Conservation (phyloP, 2,329 filamentous ascomycete species). For the Alternaria burnsii region DNA sequence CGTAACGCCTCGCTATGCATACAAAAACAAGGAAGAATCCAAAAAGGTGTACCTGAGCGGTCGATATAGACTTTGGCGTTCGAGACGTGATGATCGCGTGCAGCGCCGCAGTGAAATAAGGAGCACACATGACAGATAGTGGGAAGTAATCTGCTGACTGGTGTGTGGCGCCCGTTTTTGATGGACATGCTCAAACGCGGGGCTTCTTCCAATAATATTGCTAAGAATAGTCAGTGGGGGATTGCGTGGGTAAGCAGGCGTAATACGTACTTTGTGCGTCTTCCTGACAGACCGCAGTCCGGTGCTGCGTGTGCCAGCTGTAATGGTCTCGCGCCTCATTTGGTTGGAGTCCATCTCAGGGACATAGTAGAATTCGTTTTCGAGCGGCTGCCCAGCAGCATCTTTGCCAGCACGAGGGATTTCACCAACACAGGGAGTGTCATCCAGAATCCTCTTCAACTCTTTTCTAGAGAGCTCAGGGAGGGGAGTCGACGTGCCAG, state of each 20-base stretch:
- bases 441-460: conserved; percentile 76
- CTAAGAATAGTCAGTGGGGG: conserved; percentile 50
- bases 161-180: neutral
- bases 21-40: conserved; percentile 16
- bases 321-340: conserved; percentile 80
- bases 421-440: conserved; percentile 81
- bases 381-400: conserved; percentile 88
- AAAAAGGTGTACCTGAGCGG: neutral
- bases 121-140: neutral
- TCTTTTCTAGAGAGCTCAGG: conserved; percentile 52
- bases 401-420: conserved; percentile 93
- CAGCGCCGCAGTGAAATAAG: neutral
- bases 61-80: neutral
- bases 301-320: conserved; percentile 85
- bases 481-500: conserved; percentile 30
- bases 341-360: conserved; percentile 85
- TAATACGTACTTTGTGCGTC: conserved; percentile 84
- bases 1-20: conserved; percentile 52
- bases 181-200: conserved; percentile 38
- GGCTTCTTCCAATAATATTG: conserved; percentile 78
- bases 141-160: neutral
- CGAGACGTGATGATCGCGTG: neutral
- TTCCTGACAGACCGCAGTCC: conserved; percentile 90
- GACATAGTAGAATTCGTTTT: conserved; percentile 97
- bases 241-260: neutral